A percentile compares a stretch with the other conserved stretches of the same genome.
phyloP scores from a whole-genome alignment of 345 rosid genomes.

The Acer negundo region DNA sequence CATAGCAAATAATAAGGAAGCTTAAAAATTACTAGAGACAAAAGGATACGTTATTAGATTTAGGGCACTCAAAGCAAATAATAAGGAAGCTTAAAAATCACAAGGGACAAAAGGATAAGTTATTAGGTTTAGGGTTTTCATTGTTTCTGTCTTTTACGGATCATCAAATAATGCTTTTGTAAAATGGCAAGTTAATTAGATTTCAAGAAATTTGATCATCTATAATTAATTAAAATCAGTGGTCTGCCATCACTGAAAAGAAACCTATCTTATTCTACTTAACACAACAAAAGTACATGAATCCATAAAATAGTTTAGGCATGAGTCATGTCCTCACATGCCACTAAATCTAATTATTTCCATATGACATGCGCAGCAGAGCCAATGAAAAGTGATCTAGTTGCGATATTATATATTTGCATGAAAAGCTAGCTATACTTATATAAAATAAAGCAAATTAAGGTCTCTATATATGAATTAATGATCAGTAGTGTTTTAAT shows the following conservation, averaged over 20 bases:
- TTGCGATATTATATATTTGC: conserved; percentile 29
- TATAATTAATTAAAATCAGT: conserved; percentile 9
- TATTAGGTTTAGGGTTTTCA: conserved; percentile 6
- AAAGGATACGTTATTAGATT: neutral
- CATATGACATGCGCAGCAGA: conserved; percentile 26
- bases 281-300: conserved; percentile 18
- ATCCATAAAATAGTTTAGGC: conserved; percentile 21
- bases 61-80: conserved; percentile 2
- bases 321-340: conserved; percentile 3
- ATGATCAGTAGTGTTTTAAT: neutral
- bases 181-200: conserved; percentile 5
- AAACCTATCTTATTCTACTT: conserved; percentile 21
- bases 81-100: conserved; percentile 11
- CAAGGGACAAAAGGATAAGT: conserved; percentile 25
- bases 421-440: conserved; percentile 20
- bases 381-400: conserved; percentile 27
- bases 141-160: conserved; percentile 4
- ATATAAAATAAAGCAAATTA: conserved; percentile 6
- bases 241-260: conserved; percentile 48
- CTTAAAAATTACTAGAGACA: neutral
- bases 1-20: conserved; percentile 10
- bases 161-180: conserved; percentile 25
- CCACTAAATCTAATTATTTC: conserved; percentile 25
- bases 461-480: neutral
- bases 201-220: conserved; percentile 15